These are phyloP conservation scores for Solanum appendiculatum DNA, from an alignment of 257 asterid species.

Conservation along the genomic window DNA sequence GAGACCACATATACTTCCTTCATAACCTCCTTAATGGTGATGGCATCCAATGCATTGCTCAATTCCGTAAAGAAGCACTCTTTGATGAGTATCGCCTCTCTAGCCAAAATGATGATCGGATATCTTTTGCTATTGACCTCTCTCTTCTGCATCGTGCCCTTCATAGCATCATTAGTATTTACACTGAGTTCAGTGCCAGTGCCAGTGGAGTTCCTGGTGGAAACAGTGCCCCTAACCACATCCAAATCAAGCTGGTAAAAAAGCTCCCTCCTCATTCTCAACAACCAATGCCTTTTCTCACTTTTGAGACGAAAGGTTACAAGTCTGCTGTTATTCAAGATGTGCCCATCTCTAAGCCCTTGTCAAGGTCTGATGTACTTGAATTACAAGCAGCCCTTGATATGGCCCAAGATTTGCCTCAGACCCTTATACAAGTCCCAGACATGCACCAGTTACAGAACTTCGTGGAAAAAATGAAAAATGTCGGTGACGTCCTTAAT, in stretches of 20 bases:
- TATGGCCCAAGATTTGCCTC: constrained; percentile 61
- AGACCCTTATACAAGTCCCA: constrained; percentile 50
- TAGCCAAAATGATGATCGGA: constrained; percentile 57
- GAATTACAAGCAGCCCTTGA: constrained; percentile 70
- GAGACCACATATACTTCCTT: constrained; percentile 73
- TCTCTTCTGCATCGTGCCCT: constrained; percentile 94
- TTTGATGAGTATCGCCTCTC: constrained; percentile 69
- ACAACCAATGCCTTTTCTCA: constrained; percentile 64
- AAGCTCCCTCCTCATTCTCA: constrained; percentile 63
- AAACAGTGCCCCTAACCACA: constrained; percentile 13
- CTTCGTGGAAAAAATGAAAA: constrained; percentile 74
- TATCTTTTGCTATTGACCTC: constrained; percentile 76
- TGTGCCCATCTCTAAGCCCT: constrained; percentile 87
- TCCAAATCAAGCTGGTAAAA: constrained; percentile 74
- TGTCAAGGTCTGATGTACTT: constrained; percentile 56
- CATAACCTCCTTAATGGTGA: constrained; percentile 89
- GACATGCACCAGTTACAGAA: constrained; percentile 50
- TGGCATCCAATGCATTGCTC: constrained; percentile 83
- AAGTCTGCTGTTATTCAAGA: constrained; percentile 86
- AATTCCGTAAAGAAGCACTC: constrained; percentile 52
- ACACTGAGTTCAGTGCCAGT: constrained; percentile 20
- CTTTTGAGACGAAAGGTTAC: constrained; percentile 71
- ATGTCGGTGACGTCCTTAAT: constrained; percentile 71
- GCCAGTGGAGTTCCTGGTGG: constrained; percentile 2
- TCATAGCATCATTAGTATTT: constrained; percentile 66